Conservation (phyloP, 2,329 filamentous ascomycete species). For the Xylariaceae sp. region DNA sequence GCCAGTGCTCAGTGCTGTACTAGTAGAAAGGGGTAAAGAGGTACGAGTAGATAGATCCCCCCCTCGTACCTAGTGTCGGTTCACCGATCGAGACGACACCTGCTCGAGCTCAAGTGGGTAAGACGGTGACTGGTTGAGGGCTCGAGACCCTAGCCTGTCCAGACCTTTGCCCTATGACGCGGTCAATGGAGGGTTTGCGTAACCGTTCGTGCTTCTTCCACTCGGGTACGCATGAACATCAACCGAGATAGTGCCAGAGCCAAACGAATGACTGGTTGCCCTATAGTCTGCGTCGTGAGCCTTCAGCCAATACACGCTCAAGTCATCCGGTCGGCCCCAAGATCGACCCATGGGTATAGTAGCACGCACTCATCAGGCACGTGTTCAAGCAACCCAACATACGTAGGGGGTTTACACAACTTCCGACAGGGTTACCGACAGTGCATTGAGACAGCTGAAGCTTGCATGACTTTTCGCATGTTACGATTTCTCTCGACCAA, state of each 20-base stretch:
- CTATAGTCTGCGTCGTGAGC: neutral
- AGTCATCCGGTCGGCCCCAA: neutral
- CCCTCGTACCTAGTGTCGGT: too few species aligned
- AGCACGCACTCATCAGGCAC: neutral
- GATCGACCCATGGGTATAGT: neutral
- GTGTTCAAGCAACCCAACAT: neutral
- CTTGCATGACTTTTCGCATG: neutral
- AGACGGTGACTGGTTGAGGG: neutral
- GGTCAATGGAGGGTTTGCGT: neutral
- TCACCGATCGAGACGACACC: neutral
- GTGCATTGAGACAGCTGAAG: neutral
- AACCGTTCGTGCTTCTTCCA: neutral
- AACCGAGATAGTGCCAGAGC: neutral
- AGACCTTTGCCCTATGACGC: neutral
- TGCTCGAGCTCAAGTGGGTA: neutral
- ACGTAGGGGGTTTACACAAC: neutral
- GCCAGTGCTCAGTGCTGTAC: neutral
- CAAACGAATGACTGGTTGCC: neutral
- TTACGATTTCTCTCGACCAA: neutral
- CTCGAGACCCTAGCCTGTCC: neutral
- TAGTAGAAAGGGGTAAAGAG: neutral
- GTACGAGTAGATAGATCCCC: too few species aligned
- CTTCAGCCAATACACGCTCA: neutral
- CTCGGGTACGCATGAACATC: neutral
- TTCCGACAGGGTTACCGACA: neutral